These are phyloP conservation scores for Eucalyptus tenuipes DNA, from an alignment of 345 rosid genomes.

Conservation along the genomic window DNA sequence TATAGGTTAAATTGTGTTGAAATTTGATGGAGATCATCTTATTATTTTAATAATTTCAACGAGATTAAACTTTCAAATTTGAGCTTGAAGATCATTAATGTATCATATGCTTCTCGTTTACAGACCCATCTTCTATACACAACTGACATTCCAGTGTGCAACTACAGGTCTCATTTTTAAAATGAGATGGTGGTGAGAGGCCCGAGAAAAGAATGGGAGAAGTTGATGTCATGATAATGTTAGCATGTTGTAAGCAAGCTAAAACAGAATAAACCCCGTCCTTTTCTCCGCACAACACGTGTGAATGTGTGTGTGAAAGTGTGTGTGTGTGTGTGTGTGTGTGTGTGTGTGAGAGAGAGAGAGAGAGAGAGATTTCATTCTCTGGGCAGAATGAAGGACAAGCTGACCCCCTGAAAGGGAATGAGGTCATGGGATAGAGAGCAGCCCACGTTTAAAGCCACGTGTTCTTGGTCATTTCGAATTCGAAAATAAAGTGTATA, in stretches of 20 bases:
- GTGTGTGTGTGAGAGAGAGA: background rate
- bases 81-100: background rate
- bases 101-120: background rate
- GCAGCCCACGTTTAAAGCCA: background rate
- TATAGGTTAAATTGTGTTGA: background rate
- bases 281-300: background rate
- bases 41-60: background rate
- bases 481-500: background rate
- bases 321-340: background rate
- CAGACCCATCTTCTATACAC: background rate
- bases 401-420: background rate
- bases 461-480: background rate
- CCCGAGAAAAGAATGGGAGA: background rate
- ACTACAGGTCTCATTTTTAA: background rate
- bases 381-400: background rate
- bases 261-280: background rate
- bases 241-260: background rate
- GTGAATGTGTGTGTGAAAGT: background rate
- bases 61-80: background rate
- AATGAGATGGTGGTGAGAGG: background rate
- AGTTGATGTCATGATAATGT: background rate
- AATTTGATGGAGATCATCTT: background rate
- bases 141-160: background rate
- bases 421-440: background rate
- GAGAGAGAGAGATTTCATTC: background rate